phyloP scores from a whole-genome alignment of 106 monocot species.

The Apostasia ramifera region DNA sequence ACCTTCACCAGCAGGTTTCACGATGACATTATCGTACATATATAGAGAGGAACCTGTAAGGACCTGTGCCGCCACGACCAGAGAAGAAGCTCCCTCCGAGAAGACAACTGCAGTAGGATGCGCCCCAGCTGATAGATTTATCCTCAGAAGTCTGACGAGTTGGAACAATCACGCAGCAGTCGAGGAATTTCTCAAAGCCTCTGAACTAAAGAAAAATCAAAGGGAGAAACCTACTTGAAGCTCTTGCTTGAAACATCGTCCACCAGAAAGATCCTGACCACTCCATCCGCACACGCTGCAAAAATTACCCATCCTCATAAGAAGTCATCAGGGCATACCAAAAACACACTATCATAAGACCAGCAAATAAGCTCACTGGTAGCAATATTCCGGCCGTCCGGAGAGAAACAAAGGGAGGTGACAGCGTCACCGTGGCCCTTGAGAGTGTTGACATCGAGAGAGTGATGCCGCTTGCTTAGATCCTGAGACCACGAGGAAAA shows the following conservation, averaged over 20 bases:
- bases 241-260: conserved; percentile 85
- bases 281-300: conserved; percentile 85
- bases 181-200: neutral
- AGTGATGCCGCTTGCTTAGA: conserved; percentile 64
- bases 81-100: conserved; percentile 69
- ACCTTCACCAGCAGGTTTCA: conserved; percentile 42
- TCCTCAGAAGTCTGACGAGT: conserved; percentile 54
- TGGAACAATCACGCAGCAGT: neutral
- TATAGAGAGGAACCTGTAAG: conserved; percentile 70
- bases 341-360: neutral
- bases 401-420: conserved; percentile 74
- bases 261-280: conserved; percentile 71
- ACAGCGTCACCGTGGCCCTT: conserved; percentile 78
- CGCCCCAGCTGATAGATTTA: conserved; percentile 77
- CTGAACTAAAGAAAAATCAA: neutral
- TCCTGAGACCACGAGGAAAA: conserved; percentile 31
- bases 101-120: conserved; percentile 81
- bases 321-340: neutral
- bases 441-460: conserved; percentile 79
- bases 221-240: conserved; percentile 62
- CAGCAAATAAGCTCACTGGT: conserved; percentile 37
- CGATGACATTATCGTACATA: conserved; percentile 77
- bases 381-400: conserved; percentile 66
- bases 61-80: conserved; percentile 83
- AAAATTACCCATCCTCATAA: conserved; percentile 4